Conservation (phyloP, 257 asterid genomes). For the Nicotiana paniculata region DNA sequence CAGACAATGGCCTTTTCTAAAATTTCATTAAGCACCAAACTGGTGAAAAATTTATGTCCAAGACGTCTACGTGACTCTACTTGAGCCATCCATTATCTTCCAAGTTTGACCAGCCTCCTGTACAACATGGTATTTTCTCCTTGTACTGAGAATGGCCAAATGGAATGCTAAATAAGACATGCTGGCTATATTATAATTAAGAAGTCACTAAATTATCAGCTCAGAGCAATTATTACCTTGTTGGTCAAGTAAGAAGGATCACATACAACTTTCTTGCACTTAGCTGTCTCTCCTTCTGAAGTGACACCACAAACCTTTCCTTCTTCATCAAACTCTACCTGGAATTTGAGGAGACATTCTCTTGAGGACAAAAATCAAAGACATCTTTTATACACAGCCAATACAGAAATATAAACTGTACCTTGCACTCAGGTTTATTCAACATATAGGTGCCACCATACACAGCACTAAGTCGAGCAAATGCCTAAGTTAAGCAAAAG, state of each 20-base stretch:
- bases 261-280: conserved; percentile 84
- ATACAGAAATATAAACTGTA: conserved; percentile 11
- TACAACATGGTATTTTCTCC: not conserved
- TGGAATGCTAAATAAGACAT: not conserved
- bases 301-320: conserved; percentile 86
- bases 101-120: not conserved
- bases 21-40: not conserved
- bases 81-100: not conserved
- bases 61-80: not conserved
- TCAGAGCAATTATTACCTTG: conserved; percentile 44
- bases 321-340: conserved; percentile 84
- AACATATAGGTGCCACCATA: conserved; percentile 97
- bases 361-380: not conserved
- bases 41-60: not conserved
- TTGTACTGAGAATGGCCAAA: not conserved
- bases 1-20: not conserved
- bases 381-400: not conserved
- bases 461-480: conserved; percentile 95
- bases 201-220: not conserved
- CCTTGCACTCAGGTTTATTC: conserved; percentile 91
- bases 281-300: conserved; percentile 92
- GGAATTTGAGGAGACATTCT: conserved; percentile 7
- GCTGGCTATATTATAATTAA: not conserved
- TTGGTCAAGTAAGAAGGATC: conserved; percentile 81
- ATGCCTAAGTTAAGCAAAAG: conserved; percentile 42